Conservation (phyloP, 2,329 filamentous ascomycete genomes). For the Tolypocladium endophyticum region DNA sequence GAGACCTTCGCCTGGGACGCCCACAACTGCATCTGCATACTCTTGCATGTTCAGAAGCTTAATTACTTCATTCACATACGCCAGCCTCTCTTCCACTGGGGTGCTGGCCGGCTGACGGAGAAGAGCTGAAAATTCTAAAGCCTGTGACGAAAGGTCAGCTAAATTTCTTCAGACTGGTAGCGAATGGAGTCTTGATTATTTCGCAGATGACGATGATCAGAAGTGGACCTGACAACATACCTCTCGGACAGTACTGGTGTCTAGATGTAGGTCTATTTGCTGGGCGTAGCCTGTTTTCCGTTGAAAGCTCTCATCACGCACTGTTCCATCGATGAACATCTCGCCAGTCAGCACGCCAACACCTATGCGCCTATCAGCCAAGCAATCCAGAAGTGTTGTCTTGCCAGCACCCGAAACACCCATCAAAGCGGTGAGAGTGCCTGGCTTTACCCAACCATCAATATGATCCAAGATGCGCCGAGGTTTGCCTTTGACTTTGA, state of each 20-base stretch:
- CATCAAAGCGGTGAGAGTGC: constrained; percentile 63
- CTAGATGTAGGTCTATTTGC: constrained; percentile 45
- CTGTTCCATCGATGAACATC: constrained; percentile 41
- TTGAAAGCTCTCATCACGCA: constrained; percentile 57
- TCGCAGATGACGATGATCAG: background rate
- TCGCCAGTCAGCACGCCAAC: background rate
- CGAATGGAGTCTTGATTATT: too few relatives aligned
- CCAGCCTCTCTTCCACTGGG: constrained; percentile 7
- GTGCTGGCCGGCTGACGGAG: background rate
- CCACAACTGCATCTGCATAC: constrained; percentile 43
- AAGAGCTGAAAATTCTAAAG: background rate
- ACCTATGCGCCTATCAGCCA: constrained; percentile 56
- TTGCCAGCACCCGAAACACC: constrained; percentile 40
- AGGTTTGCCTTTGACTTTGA: constrained; percentile 49
- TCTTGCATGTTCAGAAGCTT: constrained; percentile 36
- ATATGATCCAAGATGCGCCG: constrained; percentile 60
- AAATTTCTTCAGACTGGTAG: too few relatives aligned
- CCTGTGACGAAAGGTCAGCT: background rate
- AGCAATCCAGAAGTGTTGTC: constrained; percentile 53
- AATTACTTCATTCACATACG: constrained; percentile 29
- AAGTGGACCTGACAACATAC: constrained; percentile 6
- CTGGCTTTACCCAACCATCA: constrained; percentile 66
- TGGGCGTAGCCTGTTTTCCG: constrained; percentile 64
- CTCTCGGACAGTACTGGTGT: constrained; percentile 35
- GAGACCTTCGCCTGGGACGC: constrained; percentile 30